Evolutionary conservation across 129 eudicot species (phyloP).

Genomic region (Centella asiatica): DNA sequence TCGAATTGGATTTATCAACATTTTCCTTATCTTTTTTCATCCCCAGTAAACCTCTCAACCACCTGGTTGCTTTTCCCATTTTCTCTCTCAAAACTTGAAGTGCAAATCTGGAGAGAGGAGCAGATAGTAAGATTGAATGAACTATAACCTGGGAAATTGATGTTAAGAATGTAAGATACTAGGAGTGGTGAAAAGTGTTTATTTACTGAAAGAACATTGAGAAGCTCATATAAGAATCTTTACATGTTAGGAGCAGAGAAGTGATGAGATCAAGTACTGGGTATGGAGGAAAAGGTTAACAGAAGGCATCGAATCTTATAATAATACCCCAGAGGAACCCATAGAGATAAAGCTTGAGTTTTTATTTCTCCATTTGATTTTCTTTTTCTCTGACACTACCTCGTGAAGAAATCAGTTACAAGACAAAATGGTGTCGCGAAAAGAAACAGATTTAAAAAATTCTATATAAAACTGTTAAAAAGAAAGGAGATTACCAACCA

Average conservation of each 20-base stretch:
- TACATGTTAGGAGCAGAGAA: constrained; percentile 42
- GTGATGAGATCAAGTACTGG: constrained; percentile 29
- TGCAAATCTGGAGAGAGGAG: not conserved
- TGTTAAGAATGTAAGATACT: not conserved
- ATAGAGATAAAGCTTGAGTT: constrained; percentile 28
- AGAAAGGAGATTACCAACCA: not conserved
- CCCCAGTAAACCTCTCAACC: constrained; percentile 66
- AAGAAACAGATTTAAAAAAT: constrained; percentile 20
- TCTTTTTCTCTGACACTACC: constrained; percentile 58
- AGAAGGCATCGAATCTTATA: constrained; percentile 42
- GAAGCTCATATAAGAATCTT: constrained; percentile 48
- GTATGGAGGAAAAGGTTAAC: constrained; percentile 27
- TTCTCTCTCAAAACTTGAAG: constrained; percentile 2
- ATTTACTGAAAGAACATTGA: constrained; percentile 17
- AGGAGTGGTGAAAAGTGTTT: constrained; percentile 4
- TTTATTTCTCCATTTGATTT: constrained; percentile 16
- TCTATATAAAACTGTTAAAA: not conserved
- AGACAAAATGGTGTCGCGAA: constrained; percentile 57
- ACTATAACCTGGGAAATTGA: not conserved
- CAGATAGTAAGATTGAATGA: not conserved
- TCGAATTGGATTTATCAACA: constrained; percentile 29
- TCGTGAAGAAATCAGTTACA: constrained; percentile 40
- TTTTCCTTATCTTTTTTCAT: constrained; percentile 71
- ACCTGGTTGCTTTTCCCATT: constrained; percentile 85
- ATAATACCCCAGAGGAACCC: constrained; percentile 37